These are phyloP conservation scores for Wickerhamomyces sp. DNA, from an alignment of 1,139 yeast genomes.

Conservation along the genomic window DNA sequence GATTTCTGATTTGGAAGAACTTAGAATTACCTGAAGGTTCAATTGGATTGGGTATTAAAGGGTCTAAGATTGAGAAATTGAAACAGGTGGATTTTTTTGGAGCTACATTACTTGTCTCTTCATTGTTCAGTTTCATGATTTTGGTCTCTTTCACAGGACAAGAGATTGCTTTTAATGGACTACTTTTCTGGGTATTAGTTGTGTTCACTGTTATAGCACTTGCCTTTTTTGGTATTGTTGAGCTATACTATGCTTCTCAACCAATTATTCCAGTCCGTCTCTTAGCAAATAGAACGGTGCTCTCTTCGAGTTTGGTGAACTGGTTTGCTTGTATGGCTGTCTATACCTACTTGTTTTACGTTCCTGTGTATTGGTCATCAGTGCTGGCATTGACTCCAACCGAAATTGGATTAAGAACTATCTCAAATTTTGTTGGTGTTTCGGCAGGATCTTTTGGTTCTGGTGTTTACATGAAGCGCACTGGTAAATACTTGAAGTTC, in stretches of 20 bases:
- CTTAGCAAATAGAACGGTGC: constrained; percentile 45
- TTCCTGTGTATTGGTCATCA: constrained; percentile 57
- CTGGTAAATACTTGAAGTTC: constrained; percentile 57
- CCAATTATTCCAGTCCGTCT: constrained; percentile 62
- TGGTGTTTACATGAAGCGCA: constrained; percentile 58
- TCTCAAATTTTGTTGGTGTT: constrained; percentile 61
- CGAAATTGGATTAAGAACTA: constrained; percentile 52
- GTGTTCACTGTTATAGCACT: constrained; percentile 23
- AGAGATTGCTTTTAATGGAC: constrained; percentile 35
- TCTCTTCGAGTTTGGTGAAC: constrained; percentile 57
- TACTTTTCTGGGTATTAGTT: constrained; percentile 31
- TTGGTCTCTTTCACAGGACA: constrained; percentile 67
- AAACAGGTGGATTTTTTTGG: constrained; percentile 68
- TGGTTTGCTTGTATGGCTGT: constrained; percentile 56
- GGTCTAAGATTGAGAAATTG: constrained; percentile 35
- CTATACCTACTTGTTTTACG: constrained; percentile 50
- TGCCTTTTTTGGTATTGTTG: constrained; percentile 42
- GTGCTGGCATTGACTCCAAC: constrained; percentile 51
- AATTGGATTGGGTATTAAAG: constrained; percentile 24
- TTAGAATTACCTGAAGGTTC: constrained; percentile 39
- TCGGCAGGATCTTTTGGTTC: constrained; percentile 59
- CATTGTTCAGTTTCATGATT: constrained; percentile 47
- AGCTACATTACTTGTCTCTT: constrained; percentile 51
- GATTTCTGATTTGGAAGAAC: constrained; percentile 31
- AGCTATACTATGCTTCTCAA: constrained; percentile 49